phyloP scores from a whole-genome alignment of 495 filamentous ascomycete species.

The Tuber brumale region DNA sequence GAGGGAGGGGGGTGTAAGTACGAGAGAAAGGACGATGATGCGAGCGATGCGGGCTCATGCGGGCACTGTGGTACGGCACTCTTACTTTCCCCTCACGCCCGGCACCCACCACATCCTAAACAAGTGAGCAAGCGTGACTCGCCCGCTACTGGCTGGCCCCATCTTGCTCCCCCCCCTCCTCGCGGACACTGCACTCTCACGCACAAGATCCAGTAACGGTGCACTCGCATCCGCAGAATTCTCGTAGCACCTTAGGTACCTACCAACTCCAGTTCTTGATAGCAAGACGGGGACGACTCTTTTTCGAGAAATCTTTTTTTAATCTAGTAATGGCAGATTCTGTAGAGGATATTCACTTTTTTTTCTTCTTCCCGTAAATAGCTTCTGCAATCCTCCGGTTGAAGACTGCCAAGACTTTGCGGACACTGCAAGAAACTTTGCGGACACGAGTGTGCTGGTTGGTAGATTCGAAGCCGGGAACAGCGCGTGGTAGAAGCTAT shows the following conservation, averaged over 20 bases:
- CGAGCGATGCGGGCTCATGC: conserved; percentile 3
- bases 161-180: background rate
- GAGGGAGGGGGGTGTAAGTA: background rate
- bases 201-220: background rate
- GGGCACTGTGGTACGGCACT: background rate
- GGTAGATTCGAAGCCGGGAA: background rate
- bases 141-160: background rate
- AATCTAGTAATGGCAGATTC: too few relatives aligned
- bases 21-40: background rate
- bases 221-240: background rate
- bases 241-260: too few relatives aligned
- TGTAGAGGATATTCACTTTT: too few relatives aligned
- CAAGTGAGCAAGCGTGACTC: background rate
- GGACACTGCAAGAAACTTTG: too few relatives aligned
- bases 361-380: too few relatives aligned
- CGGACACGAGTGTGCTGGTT: too few relatives aligned
- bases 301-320: too few relatives aligned
- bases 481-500: background rate
- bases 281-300: too few relatives aligned
- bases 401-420: too few relatives aligned
- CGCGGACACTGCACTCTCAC: background rate
- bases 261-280: too few relatives aligned
- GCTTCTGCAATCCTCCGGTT: too few relatives aligned
- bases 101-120: background rate
- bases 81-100: background rate